Evolutionary conservation across 441 rosid genomes (phyloP).

Genomic region (Aleurites moluccanus): DNA sequence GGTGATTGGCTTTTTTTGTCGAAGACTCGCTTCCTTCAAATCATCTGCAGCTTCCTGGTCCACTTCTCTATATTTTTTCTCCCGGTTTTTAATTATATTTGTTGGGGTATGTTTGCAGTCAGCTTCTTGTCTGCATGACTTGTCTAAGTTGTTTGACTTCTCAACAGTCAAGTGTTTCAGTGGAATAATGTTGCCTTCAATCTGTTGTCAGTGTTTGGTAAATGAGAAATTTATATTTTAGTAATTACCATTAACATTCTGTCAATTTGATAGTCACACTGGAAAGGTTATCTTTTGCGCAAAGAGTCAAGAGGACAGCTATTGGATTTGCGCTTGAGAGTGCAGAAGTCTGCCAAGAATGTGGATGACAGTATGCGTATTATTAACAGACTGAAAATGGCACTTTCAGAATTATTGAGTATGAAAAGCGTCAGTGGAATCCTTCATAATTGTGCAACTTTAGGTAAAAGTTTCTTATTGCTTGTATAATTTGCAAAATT

Average conservation of each 20-base stretch:
- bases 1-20: not conserved
- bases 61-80: not conserved
- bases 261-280: constrained; percentile 52
- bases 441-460: constrained; percentile 78
- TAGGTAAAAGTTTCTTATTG: constrained; percentile 46
- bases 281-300: constrained; percentile 80
- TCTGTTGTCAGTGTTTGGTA: not conserved
- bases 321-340: constrained; percentile 59
- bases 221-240: not conserved
- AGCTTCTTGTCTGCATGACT: not conserved
- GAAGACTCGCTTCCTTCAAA: not conserved
- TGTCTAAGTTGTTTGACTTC: not conserved
- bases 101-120: not conserved
- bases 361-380: constrained; percentile 78
- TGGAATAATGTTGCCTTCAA: not conserved
- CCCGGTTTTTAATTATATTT: not conserved
- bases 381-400: constrained; percentile 71
- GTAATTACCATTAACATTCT: not conserved
- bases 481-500: constrained; percentile 1
- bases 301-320: constrained; percentile 65
- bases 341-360: constrained; percentile 70
- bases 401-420: constrained; percentile 73
- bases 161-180: not conserved
- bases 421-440: constrained; percentile 78
- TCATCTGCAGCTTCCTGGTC: not conserved